Evolutionary conservation across 352 stramenopile species (phyloP), one percentile per base, ranked within the genome.

Genomic region (Globisporangium iwayamae): DNA sequence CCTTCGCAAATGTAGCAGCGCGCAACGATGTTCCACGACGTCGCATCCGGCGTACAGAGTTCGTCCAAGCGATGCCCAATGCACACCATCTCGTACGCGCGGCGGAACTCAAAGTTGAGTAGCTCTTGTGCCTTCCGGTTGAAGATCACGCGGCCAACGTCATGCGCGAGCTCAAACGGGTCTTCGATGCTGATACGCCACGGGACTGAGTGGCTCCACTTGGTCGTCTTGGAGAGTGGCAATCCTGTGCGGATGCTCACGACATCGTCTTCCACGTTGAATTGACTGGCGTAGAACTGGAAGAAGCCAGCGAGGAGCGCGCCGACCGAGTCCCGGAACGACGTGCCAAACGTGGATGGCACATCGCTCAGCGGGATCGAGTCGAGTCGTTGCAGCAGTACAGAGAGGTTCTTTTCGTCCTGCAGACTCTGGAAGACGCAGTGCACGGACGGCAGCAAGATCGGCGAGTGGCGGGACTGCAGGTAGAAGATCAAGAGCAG

Each of bases 401-500:
- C 56, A 2, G 96, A 93, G 10, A 99, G 75, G 51, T 97, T 97
- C 9, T 91, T 95, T 32, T 99, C 79, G 8, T 97, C 66, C 32
- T 96, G 94, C 34, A 91, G 65, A 32, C 74, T 74, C 30, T 80
- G 72, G 52, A 91, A 87, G 51, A 78, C 22, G 11, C 73, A 65
- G 34, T 76, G 68, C 8, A 87, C 75, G 4, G 69, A 69, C 41
- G 80, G 78, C 46, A 91, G 62, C 43, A 89, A 59, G 54, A 83
- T 75, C 13, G 82, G 71, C 6, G 76, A 72, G 18, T 81, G 72
- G 11, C 74, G 71, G 11, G 81, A 90, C 69, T 98, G 94, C 46
- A 99, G 85, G 78, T 98, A 99, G 74, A 99, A 97, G 54, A 99
- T 84, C 46, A 99, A 73, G 73, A 98, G 84, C 48, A 99, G 73